Evolutionary conservation across 2,329 filamentous ascomycete genomes (phyloP), one percentile per base, ranked within the genome.

Genomic region (Penicillium sp.): DNA sequence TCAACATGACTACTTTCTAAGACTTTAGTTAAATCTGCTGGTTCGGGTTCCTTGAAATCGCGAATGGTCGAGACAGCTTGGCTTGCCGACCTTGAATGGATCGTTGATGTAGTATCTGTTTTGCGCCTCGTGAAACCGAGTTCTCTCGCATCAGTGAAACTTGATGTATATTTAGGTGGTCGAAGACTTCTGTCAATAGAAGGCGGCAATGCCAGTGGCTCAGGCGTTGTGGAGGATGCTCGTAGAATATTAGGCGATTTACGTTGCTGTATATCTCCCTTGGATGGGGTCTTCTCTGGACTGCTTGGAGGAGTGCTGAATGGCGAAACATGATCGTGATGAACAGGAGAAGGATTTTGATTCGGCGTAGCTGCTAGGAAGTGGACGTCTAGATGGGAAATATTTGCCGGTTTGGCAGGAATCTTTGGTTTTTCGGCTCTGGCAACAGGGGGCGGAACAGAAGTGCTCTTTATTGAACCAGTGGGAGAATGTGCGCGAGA

Each of bases 241-340:
- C 55, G 30, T 60, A 60, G n/a, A 52, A 60, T n/a, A 33, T 46
- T 47, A 30, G 51, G 14, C 26, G 52, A 46, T 42, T 55, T 58
- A 33, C 35, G 45, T 21, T 43, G 47, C 14, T 14, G 56, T 20
- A 45, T 62, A 62, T 18, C 55, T 56, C 20, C 59, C 57, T 59
- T 62, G 43, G 67, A 68, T 5, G 67, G 74, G 81, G 77, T 69
- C 54, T 81, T 87, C 56, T 83, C 85, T 4, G 83, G 82, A 67
- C 88, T 93, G 63, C 85, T 86, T 0, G 92, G 91, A 18, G 91
- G 91, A 35, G 91, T 96, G 66, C 81, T 91, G 68, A 97, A 96
- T 0, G 93, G 92, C 1, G 93, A 96, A 0, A 85, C 66, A 51
- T 76, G 74, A 30, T 77, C 77, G 43, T 81, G 40, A 43, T 3